Evolutionary conservation across 2,329 filamentous ascomycete species (phyloP).

Genomic region (Dichotomopilus funicola): DNA sequence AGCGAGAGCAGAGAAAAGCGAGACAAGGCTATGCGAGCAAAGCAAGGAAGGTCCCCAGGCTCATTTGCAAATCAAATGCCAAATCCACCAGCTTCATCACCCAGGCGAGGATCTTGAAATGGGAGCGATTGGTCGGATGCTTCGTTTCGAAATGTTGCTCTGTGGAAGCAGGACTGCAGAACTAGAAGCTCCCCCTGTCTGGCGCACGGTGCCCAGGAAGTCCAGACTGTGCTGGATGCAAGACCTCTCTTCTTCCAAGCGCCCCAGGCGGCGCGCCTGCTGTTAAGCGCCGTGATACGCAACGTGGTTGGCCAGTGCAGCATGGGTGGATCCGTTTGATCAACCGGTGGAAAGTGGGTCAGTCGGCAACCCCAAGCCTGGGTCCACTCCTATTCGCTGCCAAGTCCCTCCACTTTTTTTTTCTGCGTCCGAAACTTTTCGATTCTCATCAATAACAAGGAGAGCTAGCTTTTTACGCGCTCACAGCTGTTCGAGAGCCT

Average conservation of each 20-base stretch:
- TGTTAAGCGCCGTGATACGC: slow-evolving; percentile 12
- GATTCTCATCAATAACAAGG: background rate
- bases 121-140: background rate
- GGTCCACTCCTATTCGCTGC: slow-evolving; percentile 4
- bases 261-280: background rate
- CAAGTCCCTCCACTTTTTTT: slow-evolving; percentile 3
- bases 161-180: too few relatives aligned
- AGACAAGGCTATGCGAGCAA: too few relatives aligned
- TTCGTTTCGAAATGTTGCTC: too few relatives aligned
- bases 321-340: background rate
- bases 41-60: too few relatives aligned
- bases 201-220: background rate
- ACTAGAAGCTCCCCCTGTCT: background rate
- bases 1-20: too few relatives aligned
- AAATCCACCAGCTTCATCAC: background rate
- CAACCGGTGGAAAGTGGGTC: background rate
- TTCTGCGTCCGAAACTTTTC: slow-evolving; percentile 7
- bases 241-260: background rate
- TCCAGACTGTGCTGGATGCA: slow-evolving; percentile 1
- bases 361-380: background rate
- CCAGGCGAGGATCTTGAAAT: background rate
- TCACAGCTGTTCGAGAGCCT: background rate
- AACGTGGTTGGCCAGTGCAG: background rate
- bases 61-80: background rate
- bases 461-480: background rate